Conservation (phyloP, 257 asterid genomes). For the Apocynum venetum region DNA sequence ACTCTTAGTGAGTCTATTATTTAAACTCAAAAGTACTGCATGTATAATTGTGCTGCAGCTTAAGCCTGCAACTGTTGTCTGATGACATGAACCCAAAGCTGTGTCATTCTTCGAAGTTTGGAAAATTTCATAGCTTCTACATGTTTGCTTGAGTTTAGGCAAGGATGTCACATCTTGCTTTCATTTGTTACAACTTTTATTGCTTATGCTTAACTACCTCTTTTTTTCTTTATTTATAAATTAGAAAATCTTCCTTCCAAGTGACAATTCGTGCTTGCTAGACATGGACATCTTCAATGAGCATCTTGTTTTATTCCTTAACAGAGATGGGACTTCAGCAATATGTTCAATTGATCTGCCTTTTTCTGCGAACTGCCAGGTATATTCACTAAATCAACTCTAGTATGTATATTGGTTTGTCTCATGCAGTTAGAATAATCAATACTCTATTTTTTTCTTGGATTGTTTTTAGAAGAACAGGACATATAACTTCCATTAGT, state of each 20-base stretch:
- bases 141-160: background rate
- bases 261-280: constrained; percentile 50
- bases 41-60: background rate
- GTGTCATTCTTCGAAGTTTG: background rate
- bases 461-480: background rate
- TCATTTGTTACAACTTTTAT: background rate
- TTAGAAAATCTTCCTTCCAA: constrained; percentile 60
- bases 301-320: constrained; percentile 72
- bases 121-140: background rate
- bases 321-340: constrained; percentile 60
- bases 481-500: background rate
- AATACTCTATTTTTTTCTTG: background rate
- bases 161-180: background rate
- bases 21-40: background rate
- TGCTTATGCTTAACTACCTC: background rate
- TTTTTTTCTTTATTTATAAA: constrained; percentile 7
- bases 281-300: constrained; percentile 88
- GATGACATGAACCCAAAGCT: background rate
- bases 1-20: background rate
- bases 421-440: background rate
- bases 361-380: constrained; percentile 44
- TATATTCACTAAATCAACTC: constrained; percentile 15
- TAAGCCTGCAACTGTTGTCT: background rate
- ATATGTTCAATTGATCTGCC: constrained; percentile 69
- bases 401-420: background rate